Base-by-base conservation (phyloP, 2,329 filamentous ascomycete genomes). In the Trichocomaceae sp. region DNA sequence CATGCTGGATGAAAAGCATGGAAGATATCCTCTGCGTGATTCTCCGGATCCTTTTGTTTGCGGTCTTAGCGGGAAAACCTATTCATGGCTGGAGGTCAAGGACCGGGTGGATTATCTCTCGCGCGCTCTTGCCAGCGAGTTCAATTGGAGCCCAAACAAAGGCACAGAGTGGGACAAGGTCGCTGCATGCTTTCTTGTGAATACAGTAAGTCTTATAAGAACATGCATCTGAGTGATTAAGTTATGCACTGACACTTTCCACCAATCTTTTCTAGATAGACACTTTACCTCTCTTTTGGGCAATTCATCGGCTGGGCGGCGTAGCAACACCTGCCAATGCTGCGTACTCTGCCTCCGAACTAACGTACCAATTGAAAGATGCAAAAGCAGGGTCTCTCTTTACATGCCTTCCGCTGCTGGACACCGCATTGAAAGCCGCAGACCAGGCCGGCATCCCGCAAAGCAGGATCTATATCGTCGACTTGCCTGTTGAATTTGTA, bases 141-240 rank as follows among this genome's bases (percentile, higher is more conserved):
- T 93, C 57, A 84, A 82, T 44, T 90, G 88, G 79, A 69, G 79
- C 46, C 83, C 86, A 7, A 85, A 88, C 61, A 69, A 83, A 55
- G 88, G 86, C 12, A 82, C 82, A 0, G 87, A 91, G 67, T 93
- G 86, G 85, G 88, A 93, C 64, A 90, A 90, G 69, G 86, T 91
- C 22, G 75, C 89, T 47, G 85, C 78, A 4, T 75, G 91, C 26
- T 95, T 88, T 72, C 85, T 85, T n/a, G 71, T 90, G 57, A 95
- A 95, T 67, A 89, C 88, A 29, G 86, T 89, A 71, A 57, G 79
- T n/a, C n/a, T n/a, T n/a, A 2, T 17, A 41, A 66, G 31, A 5
- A 23, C 17, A 29, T 7, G 23, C 23, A 26, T 26, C n/a, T n/a
- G 23, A 26, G 23, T 26, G 7, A 13, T 56, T n/a, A n/a, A n/a